phyloP scores from a whole-genome alignment of 1,139 yeast genomes.

The Suhomyces coccinellae region DNA sequence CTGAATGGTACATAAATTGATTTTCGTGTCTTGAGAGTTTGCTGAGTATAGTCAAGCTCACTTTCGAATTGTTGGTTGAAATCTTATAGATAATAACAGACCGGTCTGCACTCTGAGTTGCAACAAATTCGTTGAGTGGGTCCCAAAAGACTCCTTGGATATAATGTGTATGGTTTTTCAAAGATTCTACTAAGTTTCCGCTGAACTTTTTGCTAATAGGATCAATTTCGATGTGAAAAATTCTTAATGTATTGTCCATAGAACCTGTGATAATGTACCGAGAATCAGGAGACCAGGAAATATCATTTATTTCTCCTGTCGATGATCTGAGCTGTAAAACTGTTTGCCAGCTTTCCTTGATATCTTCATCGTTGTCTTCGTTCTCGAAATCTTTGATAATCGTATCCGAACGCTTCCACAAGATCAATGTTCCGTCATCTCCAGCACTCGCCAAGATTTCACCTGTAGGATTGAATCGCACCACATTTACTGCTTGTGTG shows the following conservation, averaged over 20 bases:
- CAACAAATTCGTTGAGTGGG: conserved; percentile 71
- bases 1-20: conserved; percentile 69
- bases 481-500: conserved; percentile 92
- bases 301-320: conserved; percentile 80
- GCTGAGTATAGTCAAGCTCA: conserved; percentile 20
- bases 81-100: conserved; percentile 61
- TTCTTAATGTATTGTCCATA: conserved; percentile 81
- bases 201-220: conserved; percentile 21
- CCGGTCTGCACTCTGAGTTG: conserved; percentile 90
- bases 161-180: conserved; percentile 79
- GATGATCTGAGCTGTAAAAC: conserved; percentile 57
- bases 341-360: conserved; percentile 72
- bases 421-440: conserved; percentile 84
- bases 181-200: conserved; percentile 61
- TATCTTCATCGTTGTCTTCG: conserved; percentile 51
- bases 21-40: conserved; percentile 28
- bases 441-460: conserved; percentile 82
- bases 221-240: conserved; percentile 48
- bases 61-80: neutral
- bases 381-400: conserved; percentile 58
- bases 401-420: conserved; percentile 69
- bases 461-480: conserved; percentile 73
- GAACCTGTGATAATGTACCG: conserved; percentile 79
- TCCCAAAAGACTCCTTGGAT: conserved; percentile 98
- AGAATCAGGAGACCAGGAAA: conserved; percentile 89